Base-by-base conservation (phyloP, 2,329 filamentous ascomycete species). In the Cercospora citrullina region DNA sequence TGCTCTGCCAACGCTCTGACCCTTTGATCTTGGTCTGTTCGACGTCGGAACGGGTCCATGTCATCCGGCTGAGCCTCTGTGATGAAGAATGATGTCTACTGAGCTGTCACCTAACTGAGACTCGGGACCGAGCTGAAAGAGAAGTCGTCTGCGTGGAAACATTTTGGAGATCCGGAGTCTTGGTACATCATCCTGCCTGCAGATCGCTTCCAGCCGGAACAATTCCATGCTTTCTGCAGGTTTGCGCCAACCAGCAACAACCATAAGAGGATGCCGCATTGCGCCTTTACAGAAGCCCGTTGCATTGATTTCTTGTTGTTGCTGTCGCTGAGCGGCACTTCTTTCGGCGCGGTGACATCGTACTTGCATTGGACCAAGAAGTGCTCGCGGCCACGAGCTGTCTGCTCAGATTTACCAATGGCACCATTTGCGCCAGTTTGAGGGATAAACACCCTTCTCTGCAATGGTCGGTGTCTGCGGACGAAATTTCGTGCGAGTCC, bases 91-190 rank as follows among this genome's bases (percentile, higher is more conserved):
- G n/a, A 63, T 42, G 60, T 28, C n/a, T 63, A 26, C 31, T 63
- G 39, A 53, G 16, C 30, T 63, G 36, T 33, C 23, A 23, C 51
- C 61, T 21, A 26, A 55, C 48, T 30, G 61, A 64, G 28, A 42
- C 61, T 64, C 61, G 61, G 61, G 18, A 64, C 61, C 61, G 61
- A 57, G 48, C 26, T 64, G 14, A 63, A 28, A 63, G 26, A 63
- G 5, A 55, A 51, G 26, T 36, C 26, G 18, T 31, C 21, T 63
- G 42, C 45, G 45, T 53, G 60, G 60, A 51, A 28, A 31, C 8
- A 14, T 21, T 28, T 51, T 63, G 60, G 60, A 63, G 48, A 64
- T 33, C 61, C 61, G 61, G 45, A 39, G 30, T 55, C 30, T 57
- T 64, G 61, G 61, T 26, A 18, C 30, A 30, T 6, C 1, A 55